phyloP scores from a whole-genome alignment of 371 early-diverging fungal genomes.

The Mortierella sp. region DNA sequence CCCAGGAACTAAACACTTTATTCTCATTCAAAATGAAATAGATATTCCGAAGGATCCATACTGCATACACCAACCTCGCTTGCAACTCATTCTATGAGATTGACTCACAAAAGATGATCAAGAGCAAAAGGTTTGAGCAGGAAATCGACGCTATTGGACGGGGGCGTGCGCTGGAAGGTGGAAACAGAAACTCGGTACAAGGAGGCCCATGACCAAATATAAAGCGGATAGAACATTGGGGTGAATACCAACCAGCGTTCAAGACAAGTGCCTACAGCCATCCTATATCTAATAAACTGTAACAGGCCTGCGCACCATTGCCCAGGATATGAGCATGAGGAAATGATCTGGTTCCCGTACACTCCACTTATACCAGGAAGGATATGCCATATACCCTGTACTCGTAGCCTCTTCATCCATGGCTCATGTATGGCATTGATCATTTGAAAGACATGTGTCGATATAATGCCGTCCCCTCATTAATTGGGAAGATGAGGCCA shows the following conservation, averaged over 20 bases:
- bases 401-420: too few species aligned
- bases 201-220: conserved; percentile 11
- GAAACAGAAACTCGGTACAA: conserved; percentile 39
- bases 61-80: conserved; percentile 80
- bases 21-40: conserved; percentile 49
- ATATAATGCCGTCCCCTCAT: too few species aligned
- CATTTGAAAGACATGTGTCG: too few species aligned
- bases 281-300: background rate
- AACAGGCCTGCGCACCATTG: background rate
- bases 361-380: too few species aligned
- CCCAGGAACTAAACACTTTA: background rate
- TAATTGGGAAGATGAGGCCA: too few species aligned
- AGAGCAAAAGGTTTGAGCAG: conserved; percentile 66
- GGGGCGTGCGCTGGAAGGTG: conserved; percentile 52
- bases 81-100: conserved; percentile 88
- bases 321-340: too few species aligned
- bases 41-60: conserved; percentile 85
- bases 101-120: conserved; percentile 68
- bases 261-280: too few species aligned
- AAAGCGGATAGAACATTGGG: background rate
- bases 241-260: background rate
- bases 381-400: too few species aligned
- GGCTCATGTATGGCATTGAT: too few species aligned
- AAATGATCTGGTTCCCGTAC: too few species aligned
- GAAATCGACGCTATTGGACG: conserved; percentile 72